These are phyloP conservation scores for Sordaria brevicollis DNA, from an alignment of 495 filamentous ascomycete genomes.

Conservation along the genomic window DNA sequence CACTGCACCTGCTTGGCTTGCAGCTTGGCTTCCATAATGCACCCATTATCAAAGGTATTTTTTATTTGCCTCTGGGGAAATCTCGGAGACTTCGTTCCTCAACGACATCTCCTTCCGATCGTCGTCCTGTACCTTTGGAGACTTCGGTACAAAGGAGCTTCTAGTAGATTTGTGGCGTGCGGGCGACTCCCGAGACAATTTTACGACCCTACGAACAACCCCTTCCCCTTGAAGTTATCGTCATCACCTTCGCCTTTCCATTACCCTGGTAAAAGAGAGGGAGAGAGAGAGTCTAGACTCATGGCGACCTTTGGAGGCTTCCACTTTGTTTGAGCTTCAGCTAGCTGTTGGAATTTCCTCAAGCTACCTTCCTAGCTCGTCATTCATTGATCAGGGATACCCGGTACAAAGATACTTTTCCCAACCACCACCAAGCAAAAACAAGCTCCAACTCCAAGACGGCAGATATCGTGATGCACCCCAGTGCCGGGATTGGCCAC, in stretches of 20 bases:
- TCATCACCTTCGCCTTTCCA: background rate
- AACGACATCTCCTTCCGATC: background rate
- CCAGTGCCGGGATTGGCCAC: background rate
- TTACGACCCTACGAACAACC: too few species aligned
- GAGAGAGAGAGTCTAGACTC: background rate
- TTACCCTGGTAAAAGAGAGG: background rate
- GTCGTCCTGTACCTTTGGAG: too few species aligned
- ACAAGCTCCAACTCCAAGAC: background rate
- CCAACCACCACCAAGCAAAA: too few species aligned
- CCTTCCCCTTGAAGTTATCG: background rate
- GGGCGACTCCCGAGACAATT: background rate
- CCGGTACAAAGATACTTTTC: too few species aligned
- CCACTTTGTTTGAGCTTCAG: too few species aligned
- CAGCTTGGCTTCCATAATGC: background rate
- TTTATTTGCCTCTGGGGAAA: too few species aligned
- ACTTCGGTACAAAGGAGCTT: too few species aligned
- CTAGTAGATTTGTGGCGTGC: background rate
- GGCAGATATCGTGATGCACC: background rate
- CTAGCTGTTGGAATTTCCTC: too few species aligned
- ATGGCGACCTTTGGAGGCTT: background rate
- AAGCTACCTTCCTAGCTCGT: too few species aligned
- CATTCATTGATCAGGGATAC: too few species aligned
- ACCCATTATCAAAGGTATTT: too few species aligned
- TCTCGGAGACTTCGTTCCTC: background rate
- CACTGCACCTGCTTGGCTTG: background rate